Percentiles rank a stretch among this genome's conserved stretches.
phyloP scores from a whole-genome alignment of 352 stramenopile genomes.

The Lagenidium sp. region DNA sequence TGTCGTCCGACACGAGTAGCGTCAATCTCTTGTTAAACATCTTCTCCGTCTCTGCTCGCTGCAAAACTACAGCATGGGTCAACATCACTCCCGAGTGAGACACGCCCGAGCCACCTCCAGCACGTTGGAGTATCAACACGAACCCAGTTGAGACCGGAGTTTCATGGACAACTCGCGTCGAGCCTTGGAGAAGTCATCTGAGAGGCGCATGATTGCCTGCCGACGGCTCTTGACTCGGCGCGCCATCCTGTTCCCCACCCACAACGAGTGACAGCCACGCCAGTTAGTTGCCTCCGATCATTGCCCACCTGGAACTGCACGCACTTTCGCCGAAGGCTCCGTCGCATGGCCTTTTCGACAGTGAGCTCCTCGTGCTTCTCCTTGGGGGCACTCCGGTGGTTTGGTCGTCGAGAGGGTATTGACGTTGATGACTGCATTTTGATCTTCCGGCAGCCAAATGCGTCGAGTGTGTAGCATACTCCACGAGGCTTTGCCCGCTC shows the following conservation, averaged over 20 bases:
- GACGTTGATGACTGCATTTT: conserved; percentile 47
- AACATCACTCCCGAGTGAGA: no score
- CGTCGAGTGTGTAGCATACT: conserved; percentile 68
- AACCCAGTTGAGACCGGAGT: conserved; percentile 38
- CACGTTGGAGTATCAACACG: no score
- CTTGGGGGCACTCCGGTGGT: conserved; percentile 4
- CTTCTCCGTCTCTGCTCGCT: conserved; percentile 49
- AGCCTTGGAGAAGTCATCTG: conserved; percentile 36
- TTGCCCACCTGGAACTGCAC: conserved; percentile 9
- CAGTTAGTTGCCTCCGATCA: no score
- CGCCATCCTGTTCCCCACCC: conserved; percentile 55
- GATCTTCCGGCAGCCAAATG: conserved; percentile 46
- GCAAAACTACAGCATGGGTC: conserved; percentile 49
- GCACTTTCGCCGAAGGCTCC: conserved; percentile 51
- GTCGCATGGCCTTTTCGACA: conserved; percentile 43
- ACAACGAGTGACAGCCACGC: no score
- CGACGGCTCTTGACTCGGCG: conserved; percentile 45
- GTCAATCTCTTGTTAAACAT: conserved; percentile 48
- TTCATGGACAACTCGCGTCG: conserved; percentile 31
- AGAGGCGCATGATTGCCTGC: conserved; percentile 25
- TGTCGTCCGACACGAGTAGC: conserved; percentile 43
- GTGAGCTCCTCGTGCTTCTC: conserved; percentile 25
- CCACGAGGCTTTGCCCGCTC: conserved; percentile 24
- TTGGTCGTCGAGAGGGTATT: conserved; percentile 3
- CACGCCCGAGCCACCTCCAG: no score